Percentiles rank a stretch among this genome's conserved stretches.
Evolutionary conservation across 1,284 basidiomycete genomes (phyloP).

Genomic region (Cutaneotrichosporon spelunceum): DNA sequence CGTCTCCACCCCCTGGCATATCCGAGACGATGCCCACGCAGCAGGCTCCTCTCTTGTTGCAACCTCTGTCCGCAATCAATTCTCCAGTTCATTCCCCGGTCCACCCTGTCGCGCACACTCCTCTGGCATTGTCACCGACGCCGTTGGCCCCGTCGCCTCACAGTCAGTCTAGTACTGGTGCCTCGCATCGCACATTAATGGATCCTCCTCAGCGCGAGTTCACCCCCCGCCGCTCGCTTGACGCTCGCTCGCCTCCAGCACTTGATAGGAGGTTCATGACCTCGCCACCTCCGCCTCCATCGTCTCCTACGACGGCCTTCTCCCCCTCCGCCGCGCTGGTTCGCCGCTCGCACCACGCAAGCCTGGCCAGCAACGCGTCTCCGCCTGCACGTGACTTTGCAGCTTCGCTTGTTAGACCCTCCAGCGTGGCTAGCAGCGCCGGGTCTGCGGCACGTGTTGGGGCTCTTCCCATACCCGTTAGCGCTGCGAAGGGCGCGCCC

Average conservation of each 20-base stretch:
- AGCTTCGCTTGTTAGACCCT: slow-evolving; percentile 28
- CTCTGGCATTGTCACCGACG: background rate
- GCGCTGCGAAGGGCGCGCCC: slow-evolving; percentile 27
- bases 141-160: background rate
- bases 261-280: background rate
- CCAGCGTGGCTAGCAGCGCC: slow-evolving; percentile 29
- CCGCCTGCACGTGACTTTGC: slow-evolving; percentile 21
- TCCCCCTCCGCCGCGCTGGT: slow-evolving; percentile 8
- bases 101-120: background rate
- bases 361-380: slow-evolving; percentile 10
- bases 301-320: slow-evolving; percentile 1
- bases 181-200: background rate
- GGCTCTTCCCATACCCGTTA: slow-evolving; percentile 25
- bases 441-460: slow-evolving; percentile 21
- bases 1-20: background rate
- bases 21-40: background rate
- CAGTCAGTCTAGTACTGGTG: background rate
- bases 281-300: slow-evolving; percentile 7
- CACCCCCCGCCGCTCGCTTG: background rate
- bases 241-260: background rate
- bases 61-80: background rate
- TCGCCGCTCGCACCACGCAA: slow-evolving; percentile 5
- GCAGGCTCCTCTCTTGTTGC: background rate
- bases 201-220: background rate
- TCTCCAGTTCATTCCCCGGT: background rate